Base-by-base conservation (phyloP, 2,329 filamentous ascomycete genomes). In the Colletotrichum tofieldiae region DNA sequence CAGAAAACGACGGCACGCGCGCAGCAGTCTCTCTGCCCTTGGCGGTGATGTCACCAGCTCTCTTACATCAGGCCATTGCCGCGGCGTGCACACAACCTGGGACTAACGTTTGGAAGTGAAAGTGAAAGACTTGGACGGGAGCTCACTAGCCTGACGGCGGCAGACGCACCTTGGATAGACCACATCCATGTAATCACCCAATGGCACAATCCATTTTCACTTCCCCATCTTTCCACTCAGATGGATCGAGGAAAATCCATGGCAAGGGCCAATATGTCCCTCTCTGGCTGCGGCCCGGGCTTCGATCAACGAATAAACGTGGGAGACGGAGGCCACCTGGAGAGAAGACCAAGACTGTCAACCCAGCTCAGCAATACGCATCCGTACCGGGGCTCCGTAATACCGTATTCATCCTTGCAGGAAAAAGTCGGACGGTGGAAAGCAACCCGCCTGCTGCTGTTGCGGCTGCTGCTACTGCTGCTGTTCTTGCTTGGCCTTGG, bases 11-110 rank as follows among this genome's bases (percentile, higher is more conserved):
- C 14, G 29, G 52, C 29, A 37, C 20, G 20, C 52, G 9, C 18
- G 8, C 5, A 18, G 18, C 8, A 14, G 18, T 9, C 14, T 47
- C 26, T 26, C 55, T 23, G 29, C 39, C 37, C 65, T 58, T 52
- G 56, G 65, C 65, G 41, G 52, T 72, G 69, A 72, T 69, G 69
- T 72, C 69, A 72, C 52, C 5, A 54, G 32, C 5, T 29, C 43
- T 18, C 45, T 59, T 29, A 12, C 52, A 55, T 47, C 52, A 43
- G 32, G 14, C 37, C 58, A 63, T 49, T 12, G 29, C 26, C 49
- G 49, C 16, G 35, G 26, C 20, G 32, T 43, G 32, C 35, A 37
- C 11, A 18, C n/a, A n/a, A 26, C 54, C n/a, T n/a, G 37, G 39
- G n/a, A 26, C n/a, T 39, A 41, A 37, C 1, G 41, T 58, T 12